Evolutionary conservation across 2,329 filamentous ascomycete species (phyloP), one percentile per base, ranked within the genome.

Genomic region (Hirsutella minnesotensis): DNA sequence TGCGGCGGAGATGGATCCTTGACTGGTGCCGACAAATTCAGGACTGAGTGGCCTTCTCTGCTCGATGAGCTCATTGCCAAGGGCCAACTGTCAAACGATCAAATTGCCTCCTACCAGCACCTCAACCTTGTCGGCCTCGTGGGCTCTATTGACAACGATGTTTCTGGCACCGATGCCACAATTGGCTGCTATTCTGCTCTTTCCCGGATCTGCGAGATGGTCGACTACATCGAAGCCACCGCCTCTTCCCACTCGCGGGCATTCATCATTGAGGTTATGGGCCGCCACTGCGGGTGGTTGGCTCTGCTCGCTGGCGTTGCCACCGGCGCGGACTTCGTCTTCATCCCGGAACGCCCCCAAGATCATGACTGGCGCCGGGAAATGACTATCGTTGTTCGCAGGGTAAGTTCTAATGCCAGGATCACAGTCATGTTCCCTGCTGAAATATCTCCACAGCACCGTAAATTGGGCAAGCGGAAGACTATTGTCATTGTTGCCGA

Each of bases 231-330:
- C 53, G 90, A 98, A 64, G 89, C 90, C 18, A 96, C 92, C 0
- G 90, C 90, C 41, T 83, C 81, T 30, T 95, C 89, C 22, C 92
- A 98, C 64, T 94, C 94, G 50, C 77, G 92, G 54, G 92, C 92
- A 33, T 98, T 98, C 63, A 89, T 98, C 44, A 85, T 98, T 49
- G 92, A 95, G 63, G 92, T 98, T 56, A 98, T 98, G 92, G 92
- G 92, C 40, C 77, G 92, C 46, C 90, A 98, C 66, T 98, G 92
- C 61, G 92, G 92, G 48, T 98, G 92, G 92, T 72, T 98, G 48
- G 92, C 92, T 34, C 74, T 98, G 47, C 95, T 96, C 83, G 84
- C 90, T 13, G 90, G 89, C 56, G 89, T 98, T 46, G 89, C 86
- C 45, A 94, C 87, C 1, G 92, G 90, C 40, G 89, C 92, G 15